Evolutionary conservation across 768 basidiomycete genomes (phyloP).

Genomic region (Amanita pseudoporphyria): DNA sequence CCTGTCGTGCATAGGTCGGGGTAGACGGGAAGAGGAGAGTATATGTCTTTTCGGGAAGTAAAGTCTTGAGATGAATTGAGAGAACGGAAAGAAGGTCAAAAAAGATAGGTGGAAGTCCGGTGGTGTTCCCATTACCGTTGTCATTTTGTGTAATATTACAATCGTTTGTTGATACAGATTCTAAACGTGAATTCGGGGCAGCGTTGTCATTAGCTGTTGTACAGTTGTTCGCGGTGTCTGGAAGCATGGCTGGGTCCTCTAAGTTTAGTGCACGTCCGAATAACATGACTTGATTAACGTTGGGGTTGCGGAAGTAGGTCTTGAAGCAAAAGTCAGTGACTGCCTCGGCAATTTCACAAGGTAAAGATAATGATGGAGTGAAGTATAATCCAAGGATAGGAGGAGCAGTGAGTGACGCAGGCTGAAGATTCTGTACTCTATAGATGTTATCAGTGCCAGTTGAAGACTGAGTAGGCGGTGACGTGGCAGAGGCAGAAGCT

Average conservation of each 20-base stretch:
- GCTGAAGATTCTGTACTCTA: neutral
- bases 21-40: constrained; percentile 49
- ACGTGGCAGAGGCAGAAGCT: neutral
- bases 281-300: constrained; percentile 79
- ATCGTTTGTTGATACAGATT: neutral
- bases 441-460: neutral
- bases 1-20: constrained; percentile 56
- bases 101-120: constrained; percentile 50
- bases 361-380: constrained; percentile 38
- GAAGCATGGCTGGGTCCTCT: neutral
- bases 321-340: constrained; percentile 42
- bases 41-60: constrained; percentile 40
- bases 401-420: constrained; percentile 32
- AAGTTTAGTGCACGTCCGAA: constrained; percentile 41
- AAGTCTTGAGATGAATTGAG: constrained; percentile 35
- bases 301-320: constrained; percentile 40
- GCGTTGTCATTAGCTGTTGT: constrained; percentile 6
- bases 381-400: constrained; percentile 61
- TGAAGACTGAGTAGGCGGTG: neutral
- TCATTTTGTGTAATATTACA: neutral
- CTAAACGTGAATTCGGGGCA: constrained; percentile 5
- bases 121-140: constrained; percentile 11
- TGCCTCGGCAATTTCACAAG: constrained; percentile 39
- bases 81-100: constrained; percentile 41
- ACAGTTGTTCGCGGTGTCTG: neutral